Evolutionary conservation across 495 filamentous ascomycete species (phyloP).

Genomic region (Podospora appendiculata): DNA sequence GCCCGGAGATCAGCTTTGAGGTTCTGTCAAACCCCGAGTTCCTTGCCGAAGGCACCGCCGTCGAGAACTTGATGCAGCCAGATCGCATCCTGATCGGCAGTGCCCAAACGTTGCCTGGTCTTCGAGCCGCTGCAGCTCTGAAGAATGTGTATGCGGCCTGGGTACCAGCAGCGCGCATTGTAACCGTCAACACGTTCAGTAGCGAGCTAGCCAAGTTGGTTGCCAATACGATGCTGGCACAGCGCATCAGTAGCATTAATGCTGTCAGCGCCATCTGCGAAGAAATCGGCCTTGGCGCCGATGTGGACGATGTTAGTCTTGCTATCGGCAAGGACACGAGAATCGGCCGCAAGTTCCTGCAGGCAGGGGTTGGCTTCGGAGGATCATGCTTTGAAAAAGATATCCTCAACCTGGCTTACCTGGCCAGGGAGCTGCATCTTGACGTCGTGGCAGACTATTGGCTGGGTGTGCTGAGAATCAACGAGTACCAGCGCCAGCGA

Average conservation of each 20-base stretch:
- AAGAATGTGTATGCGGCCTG: slow-evolving; percentile 62
- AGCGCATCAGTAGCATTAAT: slow-evolving; percentile 80
- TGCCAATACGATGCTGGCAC: slow-evolving; percentile 75
- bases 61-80: slow-evolving; percentile 61
- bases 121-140: slow-evolving; percentile 53
- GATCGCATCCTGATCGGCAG: slow-evolving; percentile 76
- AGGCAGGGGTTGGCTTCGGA: slow-evolving; percentile 72
- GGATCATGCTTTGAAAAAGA: slow-evolving; percentile 82
- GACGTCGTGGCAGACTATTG: slow-evolving; percentile 73
- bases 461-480: slow-evolving; percentile 64
- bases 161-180: slow-evolving; percentile 58
- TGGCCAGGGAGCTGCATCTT: slow-evolving; percentile 62
- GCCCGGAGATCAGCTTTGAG: slow-evolving; percentile 59
- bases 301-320: slow-evolving; percentile 63
- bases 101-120: slow-evolving; percentile 45
- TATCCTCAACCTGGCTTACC: slow-evolving; percentile 65
- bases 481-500: slow-evolving; percentile 66
- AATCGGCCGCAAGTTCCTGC: slow-evolving; percentile 68
- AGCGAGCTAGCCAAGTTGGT: slow-evolving; percentile 75
- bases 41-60: slow-evolving; percentile 69
- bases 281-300: slow-evolving; percentile 54
- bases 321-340: slow-evolving; percentile 64
- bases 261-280: slow-evolving; percentile 76
- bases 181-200: slow-evolving; percentile 71
- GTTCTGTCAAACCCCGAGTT: slow-evolving; percentile 83